phyloP scores from a whole-genome alignment of 2,329 filamentous ascomycete species.

The Diaporthe longicolla region DNA sequence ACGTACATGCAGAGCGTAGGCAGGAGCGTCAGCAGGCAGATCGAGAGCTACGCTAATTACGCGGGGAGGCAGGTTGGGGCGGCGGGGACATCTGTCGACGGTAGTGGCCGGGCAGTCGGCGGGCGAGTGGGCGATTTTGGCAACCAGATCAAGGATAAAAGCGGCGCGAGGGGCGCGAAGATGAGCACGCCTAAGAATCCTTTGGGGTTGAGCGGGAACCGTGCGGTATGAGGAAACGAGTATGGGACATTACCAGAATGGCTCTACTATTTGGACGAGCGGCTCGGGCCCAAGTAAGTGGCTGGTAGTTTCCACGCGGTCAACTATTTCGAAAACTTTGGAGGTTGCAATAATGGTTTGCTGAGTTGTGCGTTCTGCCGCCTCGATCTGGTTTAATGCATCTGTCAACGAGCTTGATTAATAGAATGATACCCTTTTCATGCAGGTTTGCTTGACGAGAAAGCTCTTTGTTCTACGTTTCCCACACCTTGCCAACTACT shows the following conservation, averaged over 20 bases:
- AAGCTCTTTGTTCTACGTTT: background rate
- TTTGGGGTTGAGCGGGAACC: slow-evolving; percentile 37
- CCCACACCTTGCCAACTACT: background rate
- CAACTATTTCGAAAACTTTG: too few relatives aligned
- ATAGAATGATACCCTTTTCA: slow-evolving; percentile 11
- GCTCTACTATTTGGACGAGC: background rate
- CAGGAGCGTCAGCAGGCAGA: slow-evolving; percentile 25
- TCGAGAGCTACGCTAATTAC: slow-evolving; percentile 35
- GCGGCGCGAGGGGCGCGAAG: slow-evolving; percentile 37
- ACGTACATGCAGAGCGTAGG: slow-evolving; percentile 29
- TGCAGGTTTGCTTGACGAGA: background rate
- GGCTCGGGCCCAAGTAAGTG: too few relatives aligned
- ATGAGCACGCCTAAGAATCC: slow-evolving; percentile 41
- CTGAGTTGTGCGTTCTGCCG: background rate
- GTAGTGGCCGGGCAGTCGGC: slow-evolving; percentile 38
- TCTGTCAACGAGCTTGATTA: background rate
- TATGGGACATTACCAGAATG: too few relatives aligned
- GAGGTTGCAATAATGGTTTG: background rate
- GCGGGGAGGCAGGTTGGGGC: slow-evolving; percentile 38
- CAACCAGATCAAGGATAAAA: slow-evolving; percentile 39
- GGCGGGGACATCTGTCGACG: slow-evolving; percentile 36
- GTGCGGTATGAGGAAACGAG: slow-evolving; percentile 22
- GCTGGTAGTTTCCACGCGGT: background rate
- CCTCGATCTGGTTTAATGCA: background rate
- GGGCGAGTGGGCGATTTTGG: slow-evolving; percentile 38